Percentiles rank a stretch among this genome's conserved stretches.
phyloP scores from a whole-genome alignment of 345 rosid species.

The Gossypium anomalum region DNA sequence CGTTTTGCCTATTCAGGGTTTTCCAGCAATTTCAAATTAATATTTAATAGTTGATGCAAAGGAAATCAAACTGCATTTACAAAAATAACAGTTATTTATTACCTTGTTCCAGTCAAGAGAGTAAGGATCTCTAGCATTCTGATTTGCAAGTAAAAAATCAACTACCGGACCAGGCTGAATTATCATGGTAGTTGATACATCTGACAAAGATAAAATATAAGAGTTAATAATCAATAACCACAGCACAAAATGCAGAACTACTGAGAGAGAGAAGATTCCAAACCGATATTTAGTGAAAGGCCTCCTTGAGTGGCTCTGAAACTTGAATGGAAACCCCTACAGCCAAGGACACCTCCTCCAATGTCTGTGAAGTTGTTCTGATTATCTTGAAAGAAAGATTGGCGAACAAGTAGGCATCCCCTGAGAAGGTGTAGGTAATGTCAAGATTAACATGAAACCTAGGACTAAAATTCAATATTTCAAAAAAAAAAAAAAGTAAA shows the following conservation, averaged over 20 bases:
- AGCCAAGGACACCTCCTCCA: slow-evolving; percentile 83
- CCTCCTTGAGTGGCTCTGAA: slow-evolving; percentile 86
- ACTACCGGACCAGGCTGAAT: slow-evolving; percentile 76
- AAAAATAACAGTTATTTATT: background rate
- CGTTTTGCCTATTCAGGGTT: slow-evolving; percentile 57
- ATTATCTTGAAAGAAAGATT: slow-evolving; percentile 76
- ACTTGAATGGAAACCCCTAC: slow-evolving; percentile 82
- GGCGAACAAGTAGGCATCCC: slow-evolving; percentile 93
- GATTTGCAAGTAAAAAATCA: slow-evolving; percentile 67
- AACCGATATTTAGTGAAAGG: slow-evolving; percentile 84
- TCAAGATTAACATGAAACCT: background rate
- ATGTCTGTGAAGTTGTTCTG: slow-evolving; percentile 60
- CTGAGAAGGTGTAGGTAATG: slow-evolving; percentile 33
- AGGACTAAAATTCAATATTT: background rate
- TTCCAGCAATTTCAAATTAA: background rate
- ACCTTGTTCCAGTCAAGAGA: slow-evolving; percentile 79
- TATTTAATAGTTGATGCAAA: background rate
- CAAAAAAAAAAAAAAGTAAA: background rate
- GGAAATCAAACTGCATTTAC: background rate
- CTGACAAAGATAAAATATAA: slow-evolving; percentile 28
- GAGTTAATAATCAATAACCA: slow-evolving; percentile 4
- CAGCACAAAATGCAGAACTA: background rate
- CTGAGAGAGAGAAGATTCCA: background rate
- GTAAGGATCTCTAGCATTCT: slow-evolving; percentile 57
- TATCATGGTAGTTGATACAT: slow-evolving; percentile 90